phyloP scores from a whole-genome alignment of 768 basidiomycete genomes.

The Lenzites betulinus region DNA sequence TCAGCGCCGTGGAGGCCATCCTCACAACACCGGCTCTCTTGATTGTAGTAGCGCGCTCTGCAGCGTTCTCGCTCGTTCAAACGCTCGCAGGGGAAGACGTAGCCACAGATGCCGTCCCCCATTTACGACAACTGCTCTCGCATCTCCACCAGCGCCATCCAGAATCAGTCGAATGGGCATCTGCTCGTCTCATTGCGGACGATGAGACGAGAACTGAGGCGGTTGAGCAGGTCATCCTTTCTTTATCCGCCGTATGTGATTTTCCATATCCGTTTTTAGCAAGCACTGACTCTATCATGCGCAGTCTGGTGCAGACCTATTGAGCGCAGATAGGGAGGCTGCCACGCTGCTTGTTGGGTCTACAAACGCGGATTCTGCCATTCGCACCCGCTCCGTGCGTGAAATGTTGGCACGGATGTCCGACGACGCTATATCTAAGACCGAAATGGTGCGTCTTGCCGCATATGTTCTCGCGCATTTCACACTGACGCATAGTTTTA shows the following conservation, averaged over 20 bases:
- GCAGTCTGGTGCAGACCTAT: constrained; percentile 13
- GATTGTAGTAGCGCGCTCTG: constrained; percentile 20
- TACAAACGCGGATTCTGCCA: constrained; percentile 58
- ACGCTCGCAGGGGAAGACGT: constrained; percentile 13
- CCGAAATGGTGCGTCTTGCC: constrained; percentile 45
- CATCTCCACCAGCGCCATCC: constrained; percentile 69
- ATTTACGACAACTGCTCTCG: constrained; percentile 44
- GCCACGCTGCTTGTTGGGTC: constrained; percentile 49
- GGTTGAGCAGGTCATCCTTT: constrained; percentile 57
- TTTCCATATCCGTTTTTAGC: too few relatives aligned
- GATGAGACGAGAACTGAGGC: constrained; percentile 38
- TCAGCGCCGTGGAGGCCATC: constrained; percentile 33
- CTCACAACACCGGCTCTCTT: constrained; percentile 32
- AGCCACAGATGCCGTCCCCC: neutral
- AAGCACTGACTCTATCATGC: neutral
- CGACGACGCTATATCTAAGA: constrained; percentile 30
- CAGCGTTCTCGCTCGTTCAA: constrained; percentile 19
- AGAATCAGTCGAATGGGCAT: constrained; percentile 44
- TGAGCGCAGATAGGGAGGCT: constrained; percentile 26
- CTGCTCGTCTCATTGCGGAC: constrained; percentile 39
- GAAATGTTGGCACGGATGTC: constrained; percentile 49
- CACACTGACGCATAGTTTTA: constrained; percentile 28
- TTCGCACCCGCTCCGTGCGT: constrained; percentile 61
- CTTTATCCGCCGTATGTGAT: constrained; percentile 54
- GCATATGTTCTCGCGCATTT: neutral